phyloP scores from a whole-genome alignment of 441 rosid genomes.

The Corymbia calophylla region DNA sequence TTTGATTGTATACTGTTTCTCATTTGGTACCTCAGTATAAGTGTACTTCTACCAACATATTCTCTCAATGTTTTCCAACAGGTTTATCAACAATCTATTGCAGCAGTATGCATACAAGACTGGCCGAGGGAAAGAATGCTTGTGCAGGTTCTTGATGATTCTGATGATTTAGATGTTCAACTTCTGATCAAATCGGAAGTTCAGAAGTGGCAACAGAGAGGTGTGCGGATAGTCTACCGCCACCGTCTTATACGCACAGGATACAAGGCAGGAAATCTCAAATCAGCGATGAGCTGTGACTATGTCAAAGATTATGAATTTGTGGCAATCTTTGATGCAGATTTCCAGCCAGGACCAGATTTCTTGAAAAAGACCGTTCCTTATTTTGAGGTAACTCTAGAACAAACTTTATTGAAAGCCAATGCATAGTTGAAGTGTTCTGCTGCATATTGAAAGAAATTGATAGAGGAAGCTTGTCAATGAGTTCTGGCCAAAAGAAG shows the following conservation, averaged over 20 bases:
- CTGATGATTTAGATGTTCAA: constrained; percentile 76
- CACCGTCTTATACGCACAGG: constrained; percentile 93
- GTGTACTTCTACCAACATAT: neutral
- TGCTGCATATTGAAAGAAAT: neutral
- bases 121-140: constrained; percentile 97
- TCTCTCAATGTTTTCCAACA: constrained; percentile 11
- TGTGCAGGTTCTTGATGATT: constrained; percentile 84
- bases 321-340: constrained; percentile 91
- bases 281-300: constrained; percentile 88
- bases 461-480: neutral
- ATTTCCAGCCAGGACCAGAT: constrained; percentile 88
- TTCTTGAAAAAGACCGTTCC: constrained; percentile 85
- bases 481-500: neutral
- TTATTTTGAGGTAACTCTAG: constrained; percentile 56
- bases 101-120: constrained; percentile 73
- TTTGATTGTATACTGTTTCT: neutral
- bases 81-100: constrained; percentile 91
- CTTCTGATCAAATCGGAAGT: constrained; percentile 80
- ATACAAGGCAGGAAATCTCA: constrained; percentile 93
- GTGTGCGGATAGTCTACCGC: constrained; percentile 66
- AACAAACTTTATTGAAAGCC: neutral
- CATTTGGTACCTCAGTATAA: neutral
- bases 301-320: constrained; percentile 83
- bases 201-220: constrained; percentile 92
- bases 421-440: neutral